Conservation (phyloP, 306 rosid species). For the Begonia peltatifolia region DNA sequence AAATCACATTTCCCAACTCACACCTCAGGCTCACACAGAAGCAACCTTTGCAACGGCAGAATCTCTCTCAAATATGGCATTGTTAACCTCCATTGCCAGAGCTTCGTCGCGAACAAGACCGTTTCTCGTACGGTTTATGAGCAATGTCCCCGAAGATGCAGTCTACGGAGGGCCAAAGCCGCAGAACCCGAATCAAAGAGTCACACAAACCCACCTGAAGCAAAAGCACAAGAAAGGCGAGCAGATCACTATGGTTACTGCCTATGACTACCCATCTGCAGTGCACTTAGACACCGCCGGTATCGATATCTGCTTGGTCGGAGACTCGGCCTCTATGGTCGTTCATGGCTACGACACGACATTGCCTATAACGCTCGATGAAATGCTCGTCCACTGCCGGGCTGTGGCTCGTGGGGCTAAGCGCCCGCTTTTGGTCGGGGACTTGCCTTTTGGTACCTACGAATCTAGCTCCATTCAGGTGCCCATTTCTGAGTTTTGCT, state of each 20-base stretch:
- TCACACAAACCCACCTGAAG: slow-evolving; percentile 39
- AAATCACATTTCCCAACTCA: no score
- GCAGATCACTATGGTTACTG: slow-evolving; percentile 84
- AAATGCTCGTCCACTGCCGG: slow-evolving; percentile 76
- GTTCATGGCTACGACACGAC: slow-evolving; percentile 91
- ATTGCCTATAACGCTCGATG: slow-evolving; percentile 49
- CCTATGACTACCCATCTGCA: slow-evolving; percentile 83
- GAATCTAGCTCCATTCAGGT: slow-evolving; percentile 67
- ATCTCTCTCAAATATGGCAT: slow-evolving; percentile 13
- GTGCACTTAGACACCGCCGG: slow-evolving; percentile 61
- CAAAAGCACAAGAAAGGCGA: slow-evolving; percentile 39
- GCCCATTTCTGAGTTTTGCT: neutral
- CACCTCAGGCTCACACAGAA: neutral
- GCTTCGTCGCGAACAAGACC: slow-evolving; percentile 2
- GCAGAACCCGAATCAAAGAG: slow-evolving; percentile 36
- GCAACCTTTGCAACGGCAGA: neutral
- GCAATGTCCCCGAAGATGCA: slow-evolving; percentile 68
- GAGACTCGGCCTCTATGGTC: slow-evolving; percentile 91
- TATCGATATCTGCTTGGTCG: slow-evolving; percentile 60
- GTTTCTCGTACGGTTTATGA: slow-evolving; percentile 29
- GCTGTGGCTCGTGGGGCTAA: slow-evolving; percentile 79
- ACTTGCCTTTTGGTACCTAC: slow-evolving; percentile 72
- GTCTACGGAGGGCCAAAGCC: slow-evolving; percentile 65
- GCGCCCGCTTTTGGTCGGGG: slow-evolving; percentile 70
- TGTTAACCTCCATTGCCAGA: slow-evolving; percentile 10